Percentiles rank a stretch among this genome's conserved stretches.
Evolutionary conservation across 2,329 filamentous ascomycete genomes (phyloP).

Genomic region (Reticulascus tulasneorum): DNA sequence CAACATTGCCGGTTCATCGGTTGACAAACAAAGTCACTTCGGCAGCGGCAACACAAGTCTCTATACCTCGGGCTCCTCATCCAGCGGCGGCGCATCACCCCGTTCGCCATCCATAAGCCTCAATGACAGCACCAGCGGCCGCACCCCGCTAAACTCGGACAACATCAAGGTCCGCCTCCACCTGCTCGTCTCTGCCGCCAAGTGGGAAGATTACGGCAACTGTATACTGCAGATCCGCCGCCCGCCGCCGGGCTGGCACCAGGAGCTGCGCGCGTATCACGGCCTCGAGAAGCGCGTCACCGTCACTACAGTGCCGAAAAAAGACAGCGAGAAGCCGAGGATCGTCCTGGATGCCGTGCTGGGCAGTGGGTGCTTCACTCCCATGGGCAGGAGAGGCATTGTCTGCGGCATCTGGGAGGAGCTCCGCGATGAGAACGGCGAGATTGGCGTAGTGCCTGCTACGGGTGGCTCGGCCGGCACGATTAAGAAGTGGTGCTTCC

Average conservation of each 20-base stretch:
- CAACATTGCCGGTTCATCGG: conserved; percentile 76
- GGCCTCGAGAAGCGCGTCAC: conserved; percentile 82
- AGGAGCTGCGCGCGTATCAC: conserved; percentile 56
- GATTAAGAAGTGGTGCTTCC: conserved; percentile 62
- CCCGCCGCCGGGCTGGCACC: conserved; percentile 59
- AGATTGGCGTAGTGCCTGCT: conserved; percentile 47
- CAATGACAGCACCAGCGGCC: conserved; percentile 44
- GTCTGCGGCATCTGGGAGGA: conserved; percentile 87
- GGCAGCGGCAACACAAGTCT: conserved; percentile 54
- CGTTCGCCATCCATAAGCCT: conserved; percentile 57
- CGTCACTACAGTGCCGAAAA: conserved; percentile 67
- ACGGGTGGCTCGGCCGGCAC: conserved; percentile 49
- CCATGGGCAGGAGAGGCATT: conserved; percentile 79
- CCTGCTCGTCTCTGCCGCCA: conserved; percentile 67
- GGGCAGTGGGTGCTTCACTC: conserved; percentile 78
- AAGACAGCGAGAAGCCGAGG: conserved; percentile 50
- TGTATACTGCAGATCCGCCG: conserved; percentile 78
- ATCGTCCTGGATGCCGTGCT: conserved; percentile 79
- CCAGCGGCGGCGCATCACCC: conserved; percentile 43
- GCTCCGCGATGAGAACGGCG: conserved; percentile 58
- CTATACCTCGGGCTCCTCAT: conserved; percentile 57
- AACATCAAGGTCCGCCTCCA: conserved; percentile 87
- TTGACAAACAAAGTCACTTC: conserved; percentile 52
- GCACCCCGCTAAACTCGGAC: conserved; percentile 61
- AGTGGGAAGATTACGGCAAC: conserved; percentile 90